Conservation (phyloP, 1,284 basidiomycete genomes). For the Malassezia psittaci region DNA sequence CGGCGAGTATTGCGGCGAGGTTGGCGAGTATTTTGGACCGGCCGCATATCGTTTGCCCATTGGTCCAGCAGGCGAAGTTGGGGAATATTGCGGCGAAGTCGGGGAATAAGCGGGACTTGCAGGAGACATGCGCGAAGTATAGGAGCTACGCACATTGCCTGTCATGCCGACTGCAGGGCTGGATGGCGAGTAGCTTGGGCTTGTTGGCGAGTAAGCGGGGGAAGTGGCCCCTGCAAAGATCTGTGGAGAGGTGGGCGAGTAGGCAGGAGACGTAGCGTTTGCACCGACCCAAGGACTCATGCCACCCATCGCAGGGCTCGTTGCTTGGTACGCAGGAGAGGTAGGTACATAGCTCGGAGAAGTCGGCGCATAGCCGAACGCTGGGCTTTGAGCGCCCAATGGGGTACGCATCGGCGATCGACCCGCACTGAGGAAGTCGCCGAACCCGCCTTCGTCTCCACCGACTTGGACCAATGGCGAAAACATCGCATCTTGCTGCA, state of each 20-base stretch:
- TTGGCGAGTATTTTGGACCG: conserved; percentile 25
- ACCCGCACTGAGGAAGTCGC: conserved; percentile 61
- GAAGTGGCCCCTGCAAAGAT: conserved; percentile 54
- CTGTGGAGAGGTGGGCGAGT: conserved; percentile 54
- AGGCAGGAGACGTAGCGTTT: conserved; percentile 52
- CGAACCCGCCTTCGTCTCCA: conserved; percentile 64
- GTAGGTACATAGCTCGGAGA: conserved; percentile 40
- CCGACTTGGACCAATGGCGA: conserved; percentile 83
- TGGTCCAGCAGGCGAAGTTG: conserved; percentile 36
- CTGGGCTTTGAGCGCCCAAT: conserved; percentile 38
- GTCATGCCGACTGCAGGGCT: conserved; percentile 19
- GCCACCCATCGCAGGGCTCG: conserved; percentile 50
- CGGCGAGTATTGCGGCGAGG: conserved; percentile 36
- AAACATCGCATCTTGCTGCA: conserved; percentile 78
- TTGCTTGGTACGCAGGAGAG: conserved; percentile 37
- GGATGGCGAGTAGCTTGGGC: conserved; percentile 40
- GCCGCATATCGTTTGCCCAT: too few species aligned
- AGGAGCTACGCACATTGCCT: conserved; percentile 51
- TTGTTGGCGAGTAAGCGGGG: conserved; percentile 53
- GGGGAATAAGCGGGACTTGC: conserved; percentile 28
- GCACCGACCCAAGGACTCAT: conserved; percentile 50
- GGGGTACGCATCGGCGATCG: conserved; percentile 60
- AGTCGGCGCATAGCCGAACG: conserved; percentile 40
- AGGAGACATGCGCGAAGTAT: conserved; percentile 40
- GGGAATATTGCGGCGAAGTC: conserved; percentile 20